phyloP scores from a whole-genome alignment of 495 filamentous ascomycete species.

The Penicillium cosmopolitanum region DNA sequence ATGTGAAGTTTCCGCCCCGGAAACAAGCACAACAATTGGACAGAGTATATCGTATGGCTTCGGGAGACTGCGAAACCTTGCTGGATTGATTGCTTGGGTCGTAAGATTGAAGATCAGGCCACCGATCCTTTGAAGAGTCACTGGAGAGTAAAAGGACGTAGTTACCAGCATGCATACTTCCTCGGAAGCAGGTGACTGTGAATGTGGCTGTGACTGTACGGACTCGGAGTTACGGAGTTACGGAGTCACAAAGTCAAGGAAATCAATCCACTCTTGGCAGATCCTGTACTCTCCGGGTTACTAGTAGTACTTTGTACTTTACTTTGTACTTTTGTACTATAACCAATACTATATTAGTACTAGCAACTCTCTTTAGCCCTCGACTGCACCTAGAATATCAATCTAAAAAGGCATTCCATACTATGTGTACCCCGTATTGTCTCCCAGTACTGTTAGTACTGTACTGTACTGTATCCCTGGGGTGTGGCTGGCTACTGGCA shows the following conservation, averaged over 20 bases:
- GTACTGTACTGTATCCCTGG: too few species aligned
- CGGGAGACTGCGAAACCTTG: neutral
- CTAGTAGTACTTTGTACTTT: too few species aligned
- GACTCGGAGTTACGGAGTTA: too few species aligned
- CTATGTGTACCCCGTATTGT: too few species aligned
- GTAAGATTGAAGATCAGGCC: conserved; percentile 10
- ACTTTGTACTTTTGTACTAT: too few species aligned
- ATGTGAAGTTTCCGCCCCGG: conserved; percentile 17
- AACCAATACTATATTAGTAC: too few species aligned
- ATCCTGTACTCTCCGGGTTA: neutral
- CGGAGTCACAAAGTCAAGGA: neutral
- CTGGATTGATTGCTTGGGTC: neutral
- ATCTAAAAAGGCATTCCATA: too few species aligned
- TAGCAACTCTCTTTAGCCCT: too few species aligned
- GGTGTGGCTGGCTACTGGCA: too few species aligned
- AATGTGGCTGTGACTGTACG: neutral
- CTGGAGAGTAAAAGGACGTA: neutral
- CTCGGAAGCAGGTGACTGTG: conserved; percentile 5
- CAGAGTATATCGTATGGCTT: conserved; percentile 7
- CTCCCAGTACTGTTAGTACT: too few species aligned
- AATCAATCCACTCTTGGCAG: neutral
- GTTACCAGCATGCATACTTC: too few species aligned
- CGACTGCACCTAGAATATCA: too few species aligned
- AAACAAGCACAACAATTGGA: conserved; percentile 9
- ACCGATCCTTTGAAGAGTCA: neutral